Base-by-base conservation (phyloP, 176 grass and related monocot genomes). In the Oryza coarctata region DNA sequence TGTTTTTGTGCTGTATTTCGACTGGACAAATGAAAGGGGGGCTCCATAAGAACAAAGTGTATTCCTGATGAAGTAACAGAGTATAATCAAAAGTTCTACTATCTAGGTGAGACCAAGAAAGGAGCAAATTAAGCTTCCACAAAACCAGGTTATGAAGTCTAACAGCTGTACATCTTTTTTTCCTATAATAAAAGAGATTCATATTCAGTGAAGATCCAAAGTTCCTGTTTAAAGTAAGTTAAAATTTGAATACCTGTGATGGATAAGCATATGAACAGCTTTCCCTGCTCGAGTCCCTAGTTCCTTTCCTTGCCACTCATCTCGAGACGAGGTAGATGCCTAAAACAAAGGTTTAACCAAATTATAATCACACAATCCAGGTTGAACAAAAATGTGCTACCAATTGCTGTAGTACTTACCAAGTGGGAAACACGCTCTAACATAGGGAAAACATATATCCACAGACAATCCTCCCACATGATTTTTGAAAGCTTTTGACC, bases 241-340 rank as follows among this genome's bases (percentile, higher is more conserved):
- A 9, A 80, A 63, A 68, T 78, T 43, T 78, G 62, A 40, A 80
- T 74, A 98, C 95, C 95, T 98, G 77, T 98, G 95, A 77, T 98
- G 95, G 78, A 98, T 94, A 76, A 98, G 95, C 95, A 98, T 98
- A 86, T 95, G 95, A 84, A 98, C 88, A 91, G 95, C 90, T 91
- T 98, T 98, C 73, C 95, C 95, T 47, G 88, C 92, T 69, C 90
- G 88, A 87, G 90, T 98, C 66, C 95, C 95, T 78, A 98, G 83
- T 78, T 98, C 95, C 86, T 98, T 98, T 32, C 95, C 95, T 79
- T 95, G 95, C 92, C 95, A 98, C 83, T 98, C 95, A 82, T 98
- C 95, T 79, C 86, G 87, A 65, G 92, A 98, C 49, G 95, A 98
- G 41, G 90, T 98, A 83, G 95, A 89, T 33, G 95, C 95, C 95